Percentiles rank a stretch among this genome's conserved stretches.
phyloP scores from a whole-genome alignment of 2,329 filamentous ascomycete species.

The Diplodia intermedia region DNA sequence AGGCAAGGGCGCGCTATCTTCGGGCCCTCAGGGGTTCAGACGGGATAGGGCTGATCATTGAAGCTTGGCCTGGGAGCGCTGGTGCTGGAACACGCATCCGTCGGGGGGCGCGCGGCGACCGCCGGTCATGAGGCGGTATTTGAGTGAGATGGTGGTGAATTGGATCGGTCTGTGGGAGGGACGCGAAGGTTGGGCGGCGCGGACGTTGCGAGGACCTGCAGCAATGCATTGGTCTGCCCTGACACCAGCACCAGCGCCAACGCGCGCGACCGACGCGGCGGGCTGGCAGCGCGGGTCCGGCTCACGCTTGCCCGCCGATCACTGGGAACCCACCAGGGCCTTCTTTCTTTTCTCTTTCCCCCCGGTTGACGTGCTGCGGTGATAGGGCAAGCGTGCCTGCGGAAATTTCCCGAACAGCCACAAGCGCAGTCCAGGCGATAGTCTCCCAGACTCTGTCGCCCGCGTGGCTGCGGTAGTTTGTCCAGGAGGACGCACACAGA shows the following conservation, averaged over 20 bases:
- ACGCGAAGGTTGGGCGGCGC: conserved; percentile 29
- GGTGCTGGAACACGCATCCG: conserved; percentile 23
- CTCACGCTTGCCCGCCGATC: conserved; percentile 16
- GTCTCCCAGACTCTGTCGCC: not conserved
- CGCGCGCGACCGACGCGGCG: conserved; percentile 19
- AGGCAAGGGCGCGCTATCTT: conserved; percentile 32
- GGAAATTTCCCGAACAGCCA: conserved; percentile 23
- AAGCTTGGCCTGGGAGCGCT: conserved; percentile 21
- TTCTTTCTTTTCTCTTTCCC: conserved; percentile 1
- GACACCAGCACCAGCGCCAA: conserved; percentile 18
- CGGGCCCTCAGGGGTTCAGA: conserved; percentile 34
- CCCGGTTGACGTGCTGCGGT: not conserved
- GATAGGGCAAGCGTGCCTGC: conserved; percentile 1
- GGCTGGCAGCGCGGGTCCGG: conserved; percentile 27
- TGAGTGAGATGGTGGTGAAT: conserved; percentile 9
- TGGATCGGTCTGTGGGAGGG: conserved; percentile 8
- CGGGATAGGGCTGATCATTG: conserved; percentile 33
- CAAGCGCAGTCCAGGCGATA: conserved; percentile 6
- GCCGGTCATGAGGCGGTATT: conserved; percentile 16
- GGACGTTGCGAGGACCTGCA: conserved; percentile 24
- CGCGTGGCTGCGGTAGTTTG: not conserved
- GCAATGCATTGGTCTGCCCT: conserved; percentile 25
- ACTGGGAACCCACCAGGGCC: not conserved
- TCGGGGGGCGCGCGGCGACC: conserved; percentile 7
- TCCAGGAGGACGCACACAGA: not conserved